Conservation (phyloP, 2,329 filamentous ascomycete species). For the Scleromitrula shiraiana region DNA sequence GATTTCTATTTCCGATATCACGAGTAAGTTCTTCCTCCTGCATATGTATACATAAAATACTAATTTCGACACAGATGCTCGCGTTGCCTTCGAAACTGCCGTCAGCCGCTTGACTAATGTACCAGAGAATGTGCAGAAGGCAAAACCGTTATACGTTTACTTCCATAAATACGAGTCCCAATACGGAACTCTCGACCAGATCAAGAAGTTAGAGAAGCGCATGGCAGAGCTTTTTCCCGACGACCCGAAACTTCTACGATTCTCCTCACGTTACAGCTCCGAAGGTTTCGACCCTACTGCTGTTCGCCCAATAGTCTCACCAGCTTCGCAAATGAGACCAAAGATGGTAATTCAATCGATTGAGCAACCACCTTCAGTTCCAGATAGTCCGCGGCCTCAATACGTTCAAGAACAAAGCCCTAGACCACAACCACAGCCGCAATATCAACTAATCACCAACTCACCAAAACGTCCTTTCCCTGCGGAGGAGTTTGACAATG, state of each 20-base stretch:
- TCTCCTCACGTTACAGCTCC: slow-evolving; percentile 66
- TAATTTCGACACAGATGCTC: slow-evolving; percentile 57
- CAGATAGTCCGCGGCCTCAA: slow-evolving; percentile 27
- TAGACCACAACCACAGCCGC: slow-evolving; percentile 27
- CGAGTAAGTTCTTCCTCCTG: slow-evolving; percentile 54
- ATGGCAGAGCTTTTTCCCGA: slow-evolving; percentile 93
- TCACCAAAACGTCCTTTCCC: slow-evolving; percentile 35
- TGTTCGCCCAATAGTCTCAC: slow-evolving; percentile 77
- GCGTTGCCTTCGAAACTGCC: slow-evolving; percentile 92
- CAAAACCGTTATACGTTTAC: slow-evolving; percentile 80
- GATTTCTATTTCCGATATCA: slow-evolving; percentile 84
- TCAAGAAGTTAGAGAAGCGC: slow-evolving; percentile 81
- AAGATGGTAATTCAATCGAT: slow-evolving; percentile 48
- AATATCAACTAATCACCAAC: slow-evolving; percentile 23
- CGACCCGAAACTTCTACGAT: slow-evolving; percentile 68
- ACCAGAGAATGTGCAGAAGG: slow-evolving; percentile 62
- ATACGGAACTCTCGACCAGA: slow-evolving; percentile 86
- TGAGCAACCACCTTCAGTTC: slow-evolving; percentile 42
- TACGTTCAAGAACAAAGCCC: slow-evolving; percentile 26
- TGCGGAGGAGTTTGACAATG: slow-evolving; percentile 63
- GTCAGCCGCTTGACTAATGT: slow-evolving; percentile 75
- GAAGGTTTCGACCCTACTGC: slow-evolving; percentile 73
- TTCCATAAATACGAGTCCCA: slow-evolving; percentile 94
- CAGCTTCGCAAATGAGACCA: slow-evolving; percentile 65
- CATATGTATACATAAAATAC: background rate